phyloP scores from a whole-genome alignment of 2,329 filamentous ascomycete species.

The Paecilomyces niveus region DNA sequence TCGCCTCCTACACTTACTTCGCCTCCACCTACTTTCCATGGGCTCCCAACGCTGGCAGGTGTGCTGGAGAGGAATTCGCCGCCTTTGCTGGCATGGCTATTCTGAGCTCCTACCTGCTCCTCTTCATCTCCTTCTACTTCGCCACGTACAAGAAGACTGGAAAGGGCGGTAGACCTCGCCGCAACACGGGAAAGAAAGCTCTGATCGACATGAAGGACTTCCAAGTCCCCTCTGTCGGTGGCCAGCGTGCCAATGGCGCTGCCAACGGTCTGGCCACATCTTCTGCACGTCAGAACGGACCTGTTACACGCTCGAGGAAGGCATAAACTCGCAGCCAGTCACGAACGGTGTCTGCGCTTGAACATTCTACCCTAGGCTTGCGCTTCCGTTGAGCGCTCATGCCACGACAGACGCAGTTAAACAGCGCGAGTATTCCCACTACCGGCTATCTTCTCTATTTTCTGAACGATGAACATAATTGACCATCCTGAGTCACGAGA shows the following conservation, averaged over 20 bases:
- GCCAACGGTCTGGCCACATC: slow-evolving; percentile 25
- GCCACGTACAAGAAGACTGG: slow-evolving; percentile 78
- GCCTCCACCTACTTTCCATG: slow-evolving; percentile 79
- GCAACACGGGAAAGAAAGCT: slow-evolving; percentile 69
- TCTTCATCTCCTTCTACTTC: slow-evolving; percentile 99
- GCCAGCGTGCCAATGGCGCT: slow-evolving; percentile 19
- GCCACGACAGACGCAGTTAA: neutral
- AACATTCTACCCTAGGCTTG: neutral
- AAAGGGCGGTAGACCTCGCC: slow-evolving; percentile 36
- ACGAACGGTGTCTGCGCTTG: neutral
- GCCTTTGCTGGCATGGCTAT: slow-evolving; percentile 88
- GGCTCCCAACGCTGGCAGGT: slow-evolving; percentile 77
- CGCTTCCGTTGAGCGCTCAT: too few relatives aligned
- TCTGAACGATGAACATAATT: neutral
- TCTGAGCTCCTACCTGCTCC: slow-evolving; percentile 87
- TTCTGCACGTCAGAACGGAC: slow-evolving; percentile 35
- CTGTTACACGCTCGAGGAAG: slow-evolving; percentile 41
- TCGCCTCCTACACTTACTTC: slow-evolving; percentile 98
- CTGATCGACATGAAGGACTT: slow-evolving; percentile 77
- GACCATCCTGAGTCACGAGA: neutral
- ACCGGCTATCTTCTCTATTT: neutral
- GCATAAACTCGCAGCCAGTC: slow-evolving; percentile 24
- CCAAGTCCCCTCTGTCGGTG: slow-evolving; percentile 45
- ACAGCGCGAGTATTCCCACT: neutral
- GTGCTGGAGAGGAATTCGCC: slow-evolving; percentile 94